Conservation (phyloP, 495 filamentous ascomycete genomes). For the Tirmania nivea region DNA sequence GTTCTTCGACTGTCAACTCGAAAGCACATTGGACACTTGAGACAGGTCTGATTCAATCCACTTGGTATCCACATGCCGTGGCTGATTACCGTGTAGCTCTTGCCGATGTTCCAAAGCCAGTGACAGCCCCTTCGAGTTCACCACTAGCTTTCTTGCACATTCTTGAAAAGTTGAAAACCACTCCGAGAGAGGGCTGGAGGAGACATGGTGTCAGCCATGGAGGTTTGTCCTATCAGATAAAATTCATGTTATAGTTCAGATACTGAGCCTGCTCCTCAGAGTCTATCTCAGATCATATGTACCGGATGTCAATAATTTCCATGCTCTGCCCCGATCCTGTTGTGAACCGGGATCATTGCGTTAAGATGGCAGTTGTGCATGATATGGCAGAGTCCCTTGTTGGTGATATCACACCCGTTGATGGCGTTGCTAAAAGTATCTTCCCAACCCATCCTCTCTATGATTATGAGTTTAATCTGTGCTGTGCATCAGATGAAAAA, state of each 20-base stretch:
- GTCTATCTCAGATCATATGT: slow-evolving; percentile 96
- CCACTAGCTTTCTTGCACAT: slow-evolving; percentile 56
- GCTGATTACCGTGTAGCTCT: neutral
- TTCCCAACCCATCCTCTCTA: neutral
- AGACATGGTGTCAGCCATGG: slow-evolving; percentile 50
- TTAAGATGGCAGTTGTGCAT: slow-evolving; percentile 82
- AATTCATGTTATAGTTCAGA: neutral
- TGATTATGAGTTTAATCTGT: slow-evolving; percentile 1
- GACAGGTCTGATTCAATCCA: slow-evolving; percentile 5
- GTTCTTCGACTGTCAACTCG: slow-evolving; percentile 4
- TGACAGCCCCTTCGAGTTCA: slow-evolving; percentile 1
- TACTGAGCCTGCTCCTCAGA: slow-evolving; percentile 24
- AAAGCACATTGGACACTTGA: slow-evolving; percentile 13
- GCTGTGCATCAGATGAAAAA: slow-evolving; percentile 41
- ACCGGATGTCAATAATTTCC: slow-evolving; percentile 92
- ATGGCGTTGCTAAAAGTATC: slow-evolving; percentile 34
- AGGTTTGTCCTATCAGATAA: slow-evolving; percentile 3
- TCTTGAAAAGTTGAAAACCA: slow-evolving; percentile 81
- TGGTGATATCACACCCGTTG: slow-evolving; percentile 86
- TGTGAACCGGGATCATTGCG: slow-evolving; percentile 63
- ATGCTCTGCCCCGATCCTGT: slow-evolving; percentile 75
- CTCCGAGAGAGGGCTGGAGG: slow-evolving; percentile 85
- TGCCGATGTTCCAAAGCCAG: neutral
- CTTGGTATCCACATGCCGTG: neutral
- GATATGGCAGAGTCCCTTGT: slow-evolving; percentile 94